Conservation (phyloP, 805 yeast species). For the Candida tammaniensis region DNA sequence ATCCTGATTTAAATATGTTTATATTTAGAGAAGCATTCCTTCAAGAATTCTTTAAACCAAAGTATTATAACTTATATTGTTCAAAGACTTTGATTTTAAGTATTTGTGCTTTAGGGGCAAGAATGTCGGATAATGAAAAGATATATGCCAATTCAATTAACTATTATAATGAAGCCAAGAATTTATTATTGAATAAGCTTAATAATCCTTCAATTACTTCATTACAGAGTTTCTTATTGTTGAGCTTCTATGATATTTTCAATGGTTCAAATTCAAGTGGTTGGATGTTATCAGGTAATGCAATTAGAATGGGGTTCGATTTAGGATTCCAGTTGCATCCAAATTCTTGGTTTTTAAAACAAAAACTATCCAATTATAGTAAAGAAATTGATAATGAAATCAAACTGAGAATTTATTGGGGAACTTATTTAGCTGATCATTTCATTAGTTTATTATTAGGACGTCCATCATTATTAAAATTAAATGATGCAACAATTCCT, state of each 20-base stretch:
- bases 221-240: constrained; percentile 54
- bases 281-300: constrained; percentile 63
- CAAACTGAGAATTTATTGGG: constrained; percentile 64
- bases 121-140: constrained; percentile 43
- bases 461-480: constrained; percentile 52
- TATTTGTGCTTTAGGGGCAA: constrained; percentile 58
- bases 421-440: constrained; percentile 63
- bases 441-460: constrained; percentile 59
- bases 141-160: constrained; percentile 38
- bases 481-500: constrained; percentile 57
- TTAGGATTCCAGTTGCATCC: constrained; percentile 64
- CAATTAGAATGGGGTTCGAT: constrained; percentile 63
- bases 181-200: constrained; percentile 36
- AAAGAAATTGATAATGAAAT: constrained; percentile 50
- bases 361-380: constrained; percentile 32
- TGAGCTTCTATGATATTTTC: constrained; percentile 62
- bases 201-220: constrained; percentile 52
- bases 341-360: constrained; percentile 52
- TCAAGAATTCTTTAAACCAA: constrained; percentile 58
- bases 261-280: constrained; percentile 57
- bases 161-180: constrained; percentile 49
- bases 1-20: constrained; percentile 61
- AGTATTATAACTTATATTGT: constrained; percentile 50
- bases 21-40: constrained; percentile 63
- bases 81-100: constrained; percentile 53